Base-by-base conservation (phyloP, 2,329 filamentous ascomycete species). In the Tolypocladium endophyticum region DNA sequence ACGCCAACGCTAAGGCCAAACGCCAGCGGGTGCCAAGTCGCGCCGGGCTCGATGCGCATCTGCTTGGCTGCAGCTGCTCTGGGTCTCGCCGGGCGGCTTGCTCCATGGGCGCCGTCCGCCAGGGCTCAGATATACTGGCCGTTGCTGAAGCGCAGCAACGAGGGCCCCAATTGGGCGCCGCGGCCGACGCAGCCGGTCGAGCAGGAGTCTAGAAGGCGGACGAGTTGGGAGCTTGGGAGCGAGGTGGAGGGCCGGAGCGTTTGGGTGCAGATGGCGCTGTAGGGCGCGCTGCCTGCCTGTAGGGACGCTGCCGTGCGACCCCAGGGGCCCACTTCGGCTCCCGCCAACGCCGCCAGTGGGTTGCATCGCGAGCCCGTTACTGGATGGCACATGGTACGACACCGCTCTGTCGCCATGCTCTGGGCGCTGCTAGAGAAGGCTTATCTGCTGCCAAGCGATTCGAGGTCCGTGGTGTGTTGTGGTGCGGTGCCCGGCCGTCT, bases 221-320 rank as follows among this genome's bases (percentile, higher is more conserved):
- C 45, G 25, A 5, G 47, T 33, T 30, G 47, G 25, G 47, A 52
- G 47, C 25, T 52, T 47, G 45, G 47, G 20, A 5, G 54, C 54
- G 54, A 43, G 54, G 25, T 56, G 54, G 54, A 56, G 54, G 54
- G 54, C 54, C 54, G 28, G 54, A 56, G 54, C 36, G 54, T 56
- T 56, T 52, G 47, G 28, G 11, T 33, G 36, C 54, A 41, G 54
- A 56, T 30, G 54, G 36, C 54, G 36, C 12, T 28, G 4, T 9
- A n/a, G n/a, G n/a, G n/a, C n/a, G n/a, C n/a, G 18, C 20, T n/a
- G 38, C 23, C 54, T 30, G 35, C 54, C 33, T 30, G 54, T 56
- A 41, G 36, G 54, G 36, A 39, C 36, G 23, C 47, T 56, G 54
- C 54, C 54, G 23, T 41, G 54, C 54, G 20, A n/a, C 36, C 23